Evolutionary conservation across 805 yeast species (phyloP).

Genomic region (Lachancea nothofagi): DNA sequence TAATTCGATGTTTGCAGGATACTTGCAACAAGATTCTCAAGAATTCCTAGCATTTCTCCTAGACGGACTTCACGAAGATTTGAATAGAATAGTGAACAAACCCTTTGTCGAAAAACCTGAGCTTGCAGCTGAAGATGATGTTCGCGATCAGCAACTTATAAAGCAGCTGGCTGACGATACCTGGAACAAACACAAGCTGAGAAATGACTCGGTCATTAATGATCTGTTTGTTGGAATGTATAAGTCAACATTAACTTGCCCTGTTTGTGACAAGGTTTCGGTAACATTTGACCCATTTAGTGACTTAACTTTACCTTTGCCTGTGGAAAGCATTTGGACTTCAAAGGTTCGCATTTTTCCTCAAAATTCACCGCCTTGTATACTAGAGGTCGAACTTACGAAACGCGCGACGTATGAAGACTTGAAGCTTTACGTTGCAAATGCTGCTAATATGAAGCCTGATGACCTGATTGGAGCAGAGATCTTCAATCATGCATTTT

Average conservation of each 20-base stretch:
- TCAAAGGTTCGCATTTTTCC: slow-evolving; percentile 60
- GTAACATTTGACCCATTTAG: slow-evolving; percentile 92
- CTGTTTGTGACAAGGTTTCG: slow-evolving; percentile 71
- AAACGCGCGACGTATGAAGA: slow-evolving; percentile 61
- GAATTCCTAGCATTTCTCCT: slow-evolving; percentile 84
- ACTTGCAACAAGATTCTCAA: slow-evolving; percentile 91
- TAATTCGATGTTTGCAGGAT: slow-evolving; percentile 79
- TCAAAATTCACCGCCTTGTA: slow-evolving; percentile 43
- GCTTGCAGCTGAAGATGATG: slow-evolving; percentile 51
- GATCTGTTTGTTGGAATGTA: slow-evolving; percentile 89
- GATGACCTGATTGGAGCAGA: slow-evolving; percentile 48
- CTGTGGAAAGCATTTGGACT: slow-evolving; percentile 68
- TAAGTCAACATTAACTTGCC: slow-evolving; percentile 85
- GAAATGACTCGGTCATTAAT: slow-evolving; percentile 79
- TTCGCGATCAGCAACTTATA: slow-evolving; percentile 48
- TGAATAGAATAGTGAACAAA: slow-evolving; percentile 74
- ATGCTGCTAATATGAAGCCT: slow-evolving; percentile 35
- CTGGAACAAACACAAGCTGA: slow-evolving; percentile 70
- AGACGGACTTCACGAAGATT: slow-evolving; percentile 90
- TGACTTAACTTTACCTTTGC: slow-evolving; percentile 85
- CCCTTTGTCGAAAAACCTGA: slow-evolving; percentile 91
- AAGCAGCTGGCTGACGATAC: slow-evolving; percentile 62
- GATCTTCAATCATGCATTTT: slow-evolving; percentile 62
- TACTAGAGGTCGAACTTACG: slow-evolving; percentile 65
- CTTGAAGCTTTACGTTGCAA: slow-evolving; percentile 55